phyloP scores from a whole-genome alignment of 768 basidiomycete species.

The Phylloporus scabripes region DNA sequence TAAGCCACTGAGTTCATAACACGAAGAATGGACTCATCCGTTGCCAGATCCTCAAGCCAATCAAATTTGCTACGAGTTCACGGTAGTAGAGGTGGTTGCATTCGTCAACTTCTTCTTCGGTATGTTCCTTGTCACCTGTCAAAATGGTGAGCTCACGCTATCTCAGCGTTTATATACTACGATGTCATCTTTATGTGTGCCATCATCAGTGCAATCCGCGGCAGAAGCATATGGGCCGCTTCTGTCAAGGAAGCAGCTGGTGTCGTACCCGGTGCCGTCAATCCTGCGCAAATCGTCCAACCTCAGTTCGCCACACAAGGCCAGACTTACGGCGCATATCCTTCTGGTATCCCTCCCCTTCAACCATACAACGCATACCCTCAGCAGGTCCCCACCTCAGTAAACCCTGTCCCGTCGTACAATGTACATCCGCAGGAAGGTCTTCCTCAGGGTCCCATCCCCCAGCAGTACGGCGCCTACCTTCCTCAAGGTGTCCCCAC shows the following conservation, averaged over 20 bases:
- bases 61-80: conserved; percentile 17
- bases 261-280: neutral
- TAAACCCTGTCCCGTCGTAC: neutral
- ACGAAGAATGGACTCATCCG: neutral
- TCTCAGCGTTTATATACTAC: conserved; percentile 22
- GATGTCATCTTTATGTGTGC: conserved; percentile 19
- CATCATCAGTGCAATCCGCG: conserved; percentile 18
- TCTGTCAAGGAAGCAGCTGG: conserved; percentile 20
- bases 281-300: conserved; percentile 4
- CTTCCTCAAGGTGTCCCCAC: neutral
- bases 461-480: neutral
- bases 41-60: conserved; percentile 8
- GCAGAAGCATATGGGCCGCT: conserved; percentile 20
- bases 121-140: conserved; percentile 8
- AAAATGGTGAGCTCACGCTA: neutral
- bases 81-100: conserved; percentile 15
- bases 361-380: conserved; percentile 10
- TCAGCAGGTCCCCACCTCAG: conserved; percentile 6
- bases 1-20: neutral
- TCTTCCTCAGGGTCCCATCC: neutral
- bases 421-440: neutral
- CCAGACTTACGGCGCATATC: conserved; percentile 2
- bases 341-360: neutral
- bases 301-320: conserved; percentile 8
- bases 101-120: conserved; percentile 23